Conservation (phyloP, 495 filamentous ascomycete species). For the Neurospora sp. region DNA sequence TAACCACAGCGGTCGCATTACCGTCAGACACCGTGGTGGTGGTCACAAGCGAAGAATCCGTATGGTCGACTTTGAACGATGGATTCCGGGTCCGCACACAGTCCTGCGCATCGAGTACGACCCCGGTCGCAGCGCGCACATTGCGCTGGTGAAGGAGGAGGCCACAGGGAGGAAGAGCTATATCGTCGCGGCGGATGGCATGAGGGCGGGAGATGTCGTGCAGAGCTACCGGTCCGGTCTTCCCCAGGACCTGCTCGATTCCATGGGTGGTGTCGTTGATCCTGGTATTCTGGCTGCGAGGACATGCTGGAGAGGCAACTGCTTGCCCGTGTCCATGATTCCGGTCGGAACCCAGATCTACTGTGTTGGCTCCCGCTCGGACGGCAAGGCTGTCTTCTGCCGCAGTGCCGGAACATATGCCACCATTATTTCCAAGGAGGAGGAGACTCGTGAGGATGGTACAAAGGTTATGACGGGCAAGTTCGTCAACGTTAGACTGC, state of each 20-base stretch:
- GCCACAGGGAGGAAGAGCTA: constrained; percentile 65
- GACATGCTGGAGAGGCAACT: constrained; percentile 92
- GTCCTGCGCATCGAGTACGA: constrained; percentile 96
- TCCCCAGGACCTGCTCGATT: constrained; percentile 68
- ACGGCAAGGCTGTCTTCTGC: constrained; percentile 77
- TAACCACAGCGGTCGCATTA: constrained; percentile 76
- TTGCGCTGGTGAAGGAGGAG: constrained; percentile 71
- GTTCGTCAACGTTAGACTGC: constrained; percentile 69
- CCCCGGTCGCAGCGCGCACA: constrained; percentile 84
- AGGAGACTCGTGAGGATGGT: constrained; percentile 48
- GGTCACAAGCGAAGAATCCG: constrained; percentile 85
- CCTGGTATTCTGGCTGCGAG: constrained; percentile 89
- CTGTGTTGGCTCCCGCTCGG: constrained; percentile 69
- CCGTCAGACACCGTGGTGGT: constrained; percentile 82
- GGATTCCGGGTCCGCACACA: constrained; percentile 62
- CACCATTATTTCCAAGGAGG: constrained; percentile 75
- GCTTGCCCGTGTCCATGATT: constrained; percentile 87
- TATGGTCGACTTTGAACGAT: constrained; percentile 76
- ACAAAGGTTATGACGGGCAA: constrained; percentile 45
- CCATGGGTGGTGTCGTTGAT: constrained; percentile 85
- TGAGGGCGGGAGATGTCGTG: constrained; percentile 83
- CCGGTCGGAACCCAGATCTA: constrained; percentile 84
- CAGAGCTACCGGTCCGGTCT: constrained; percentile 86
- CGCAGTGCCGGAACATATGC: constrained; percentile 88
- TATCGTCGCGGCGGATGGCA: constrained; percentile 84